Conservation (phyloP, 1,284 basidiomycete species). For the Leccinum solheimii region DNA sequence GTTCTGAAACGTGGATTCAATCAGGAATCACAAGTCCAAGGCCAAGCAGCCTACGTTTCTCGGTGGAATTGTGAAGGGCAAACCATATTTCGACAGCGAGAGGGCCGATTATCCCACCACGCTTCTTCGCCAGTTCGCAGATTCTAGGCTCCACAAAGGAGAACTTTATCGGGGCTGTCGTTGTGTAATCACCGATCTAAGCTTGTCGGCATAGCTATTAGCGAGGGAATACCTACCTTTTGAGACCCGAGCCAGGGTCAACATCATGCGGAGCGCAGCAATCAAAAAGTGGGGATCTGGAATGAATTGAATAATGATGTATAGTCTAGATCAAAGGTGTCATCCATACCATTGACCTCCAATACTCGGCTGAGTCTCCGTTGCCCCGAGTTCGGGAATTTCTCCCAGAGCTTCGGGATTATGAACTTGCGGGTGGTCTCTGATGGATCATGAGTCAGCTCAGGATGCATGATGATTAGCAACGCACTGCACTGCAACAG, state of each 20-base stretch:
- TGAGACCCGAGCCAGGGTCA: not conserved
- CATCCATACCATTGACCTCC: not conserved
- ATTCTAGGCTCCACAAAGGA: not conserved
- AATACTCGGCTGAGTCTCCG: constrained; percentile 22
- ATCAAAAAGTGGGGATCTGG: not conserved
- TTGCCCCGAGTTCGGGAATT: not conserved
- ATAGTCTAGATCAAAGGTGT: not conserved
- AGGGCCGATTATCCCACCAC: not conserved
- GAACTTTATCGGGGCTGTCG: not conserved
- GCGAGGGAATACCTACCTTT: not conserved
- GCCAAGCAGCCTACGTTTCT: not conserved
- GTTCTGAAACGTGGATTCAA: not conserved
- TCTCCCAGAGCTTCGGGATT: constrained; percentile 13
- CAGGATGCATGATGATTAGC: not conserved
- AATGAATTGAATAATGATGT: not conserved
- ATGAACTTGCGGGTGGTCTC: constrained; percentile 11
- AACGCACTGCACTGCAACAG: constrained; percentile 25
- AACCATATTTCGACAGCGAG: constrained; percentile 1
- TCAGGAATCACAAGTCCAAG: not conserved
- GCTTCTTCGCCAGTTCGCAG: not conserved
- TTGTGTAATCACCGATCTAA: not conserved
- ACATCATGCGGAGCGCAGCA: not conserved
- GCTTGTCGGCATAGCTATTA: not conserved
- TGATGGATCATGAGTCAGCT: constrained; percentile 4
- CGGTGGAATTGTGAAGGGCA: not conserved